These are phyloP conservation scores for Irpex sp. DNA, from an alignment of 1,284 basidiomycete species.

Conservation along the genomic window DNA sequence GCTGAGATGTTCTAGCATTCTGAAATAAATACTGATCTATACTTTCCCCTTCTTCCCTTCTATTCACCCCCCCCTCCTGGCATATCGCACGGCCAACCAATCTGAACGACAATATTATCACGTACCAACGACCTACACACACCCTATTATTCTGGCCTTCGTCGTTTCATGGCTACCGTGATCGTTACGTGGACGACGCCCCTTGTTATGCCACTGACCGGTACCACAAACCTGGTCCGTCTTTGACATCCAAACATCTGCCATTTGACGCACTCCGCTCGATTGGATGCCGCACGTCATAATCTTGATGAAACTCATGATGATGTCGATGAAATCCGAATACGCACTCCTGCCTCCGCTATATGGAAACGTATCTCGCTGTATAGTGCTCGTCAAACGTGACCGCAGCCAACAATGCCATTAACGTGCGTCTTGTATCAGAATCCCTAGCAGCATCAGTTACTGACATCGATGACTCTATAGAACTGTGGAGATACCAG, in stretches of 20 bases:
- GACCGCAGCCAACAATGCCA: not conserved
- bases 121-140: no score
- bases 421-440: not conserved
- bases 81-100: no score
- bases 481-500: slow-evolving; percentile 23
- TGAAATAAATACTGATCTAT: not conserved
- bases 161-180: not conserved
- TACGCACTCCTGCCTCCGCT: not conserved
- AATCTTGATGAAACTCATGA: not conserved
- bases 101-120: no score
- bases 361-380: not conserved
- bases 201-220: not conserved
- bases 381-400: not conserved
- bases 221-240: not conserved
- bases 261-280: not conserved
- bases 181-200: not conserved
- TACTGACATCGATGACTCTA: not conserved
- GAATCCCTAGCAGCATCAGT: not conserved
- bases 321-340: not conserved
- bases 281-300: not conserved
- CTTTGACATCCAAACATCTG: not conserved
- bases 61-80: not conserved
- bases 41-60: not conserved
- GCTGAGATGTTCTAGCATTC: not conserved
- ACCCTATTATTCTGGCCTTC: not conserved